Base-by-base conservation (phyloP, 2,329 filamentous ascomycete species). In the Orbilia quercus region DNA sequence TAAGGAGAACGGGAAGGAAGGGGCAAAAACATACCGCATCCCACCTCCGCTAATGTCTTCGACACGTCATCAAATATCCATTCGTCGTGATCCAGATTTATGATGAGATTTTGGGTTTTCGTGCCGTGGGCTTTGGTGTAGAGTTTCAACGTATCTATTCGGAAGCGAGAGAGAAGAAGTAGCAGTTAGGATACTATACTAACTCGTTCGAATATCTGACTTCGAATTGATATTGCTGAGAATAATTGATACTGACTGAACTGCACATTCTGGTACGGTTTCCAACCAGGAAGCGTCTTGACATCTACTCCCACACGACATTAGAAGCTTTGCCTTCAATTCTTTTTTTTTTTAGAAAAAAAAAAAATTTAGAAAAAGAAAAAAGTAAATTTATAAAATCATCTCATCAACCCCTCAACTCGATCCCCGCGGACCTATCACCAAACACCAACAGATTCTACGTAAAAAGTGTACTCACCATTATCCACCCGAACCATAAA, bases 111-210 rank as follows among this genome's bases (percentile, higher is more conserved):
- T 48, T 75, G 76, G 2, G 77, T 78, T 55, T 78, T 78, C 11
- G 77, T 78, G 1, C 77, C 77, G 34, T 78, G 74, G 7, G 77
- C 76, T 42, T 78, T 78, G n/a, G 76, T 78, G 59, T 78, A 77
- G 2, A 78, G 66, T 48, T 78, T 78, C 42, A 78, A 69, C 22
- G 77, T 73, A 65, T 78, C 77, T 76, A n/a, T n/a, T n/a, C n/a
- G 22, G 12, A 28, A 20, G 9, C 28, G 28, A 31, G 28, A 31
- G 14, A 11, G 14, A 42, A 40, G 22, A 55, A 16, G 7, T 9
- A 36, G 4, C 7, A 23, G 36, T 12, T 12, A 12, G 36, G n/a
- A 40, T 12, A 16, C n/a, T 5, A 4, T 40, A n/a, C n/a, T n/a
- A n/a, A n/a, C n/a, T n/a, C n/a, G n/a, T n/a, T n/a, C n/a, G n/a